Base-by-base conservation (phyloP, 768 basidiomycete genomes). In the Psilocybe tampanensis region DNA sequence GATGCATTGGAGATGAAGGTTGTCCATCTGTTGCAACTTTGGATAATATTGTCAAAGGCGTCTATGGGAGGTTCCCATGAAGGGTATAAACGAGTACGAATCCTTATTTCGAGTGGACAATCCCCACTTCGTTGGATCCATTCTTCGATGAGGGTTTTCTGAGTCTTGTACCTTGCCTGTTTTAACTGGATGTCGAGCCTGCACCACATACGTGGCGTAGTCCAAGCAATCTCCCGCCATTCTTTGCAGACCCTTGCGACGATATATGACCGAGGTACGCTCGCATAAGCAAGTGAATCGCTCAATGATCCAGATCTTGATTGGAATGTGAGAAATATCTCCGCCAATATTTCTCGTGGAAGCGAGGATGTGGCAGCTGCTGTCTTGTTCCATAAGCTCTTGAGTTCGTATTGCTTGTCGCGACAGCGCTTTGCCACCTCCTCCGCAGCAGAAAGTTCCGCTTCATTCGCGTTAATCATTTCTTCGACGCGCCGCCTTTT, bases 121-220 rank as follows among this genome's bases (percentile, higher is more conserved):
- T 39, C 39, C 11, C 52, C 41, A 18, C 33, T 49, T 22, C 58
- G 44, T 9, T 8, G 23, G 19, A 59, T 19, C 52, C 58, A 59
- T 44, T 54, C 47, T 24, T 54, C 39, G 33, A 58, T 8, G 15
- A 58, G 52, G 2, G 13, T 12, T 19, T 24, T 26, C 49, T 60
- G 58, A 2, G 12, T 19, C 18, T 41, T 11, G 2, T 11, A 41
- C 2, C 23, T 21, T 15, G 23, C 24, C 17, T 41, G 33, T 7
- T 41, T 47, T 3, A 61, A 54, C 22, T 44, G 22, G 29, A 64
- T 56, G 15, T 24, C 44, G 34, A 61, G 9, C 32, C 19, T 47
- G 19, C 43, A 50, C 63, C 63, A 64, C 8, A 64, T 33, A 3
- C 23, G 33, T 7, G 60, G 60, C 13, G 52, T 61, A n/a, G 52